Conservation (phyloP, 805 yeast genomes). For the Yamadazyma endophytica region DNA sequence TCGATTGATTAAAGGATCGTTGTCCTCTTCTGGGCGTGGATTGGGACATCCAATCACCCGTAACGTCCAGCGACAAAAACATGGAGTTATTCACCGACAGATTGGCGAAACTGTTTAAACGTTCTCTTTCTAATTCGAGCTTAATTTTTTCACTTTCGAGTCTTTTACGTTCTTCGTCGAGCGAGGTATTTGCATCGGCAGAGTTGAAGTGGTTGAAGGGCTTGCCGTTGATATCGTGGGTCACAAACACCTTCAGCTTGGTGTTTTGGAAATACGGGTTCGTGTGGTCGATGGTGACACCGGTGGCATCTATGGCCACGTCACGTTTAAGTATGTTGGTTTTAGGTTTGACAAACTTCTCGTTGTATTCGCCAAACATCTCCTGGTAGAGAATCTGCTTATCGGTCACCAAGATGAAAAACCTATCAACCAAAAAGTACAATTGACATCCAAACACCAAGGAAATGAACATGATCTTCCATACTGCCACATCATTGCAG, state of each 20-base stretch:
- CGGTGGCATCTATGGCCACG: slow-evolving; percentile 57
- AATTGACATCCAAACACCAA: slow-evolving; percentile 23
- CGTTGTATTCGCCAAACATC: slow-evolving; percentile 57
- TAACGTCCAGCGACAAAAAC: slow-evolving; percentile 3
- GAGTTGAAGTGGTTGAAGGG: slow-evolving; percentile 13
- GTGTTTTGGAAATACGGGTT: slow-evolving; percentile 22
- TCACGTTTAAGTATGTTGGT: slow-evolving; percentile 51
- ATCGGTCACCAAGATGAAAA: slow-evolving; percentile 49
- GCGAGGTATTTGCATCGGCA: slow-evolving; percentile 1
- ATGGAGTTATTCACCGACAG: slow-evolving; percentile 5
- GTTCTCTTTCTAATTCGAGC: slow-evolving; percentile 12
- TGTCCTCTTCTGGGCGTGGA: slow-evolving; percentile 10
- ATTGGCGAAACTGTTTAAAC: slow-evolving; percentile 8
- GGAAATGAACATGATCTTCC: slow-evolving; percentile 26
- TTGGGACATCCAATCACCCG: slow-evolving; percentile 10
- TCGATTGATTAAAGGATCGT: neutral
- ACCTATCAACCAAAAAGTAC: slow-evolving; percentile 41
- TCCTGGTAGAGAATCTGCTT: slow-evolving; percentile 58
- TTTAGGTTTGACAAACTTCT: slow-evolving; percentile 59
- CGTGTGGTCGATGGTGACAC: slow-evolving; percentile 15
- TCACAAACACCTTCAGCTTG: slow-evolving; percentile 42
- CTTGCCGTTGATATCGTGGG: slow-evolving; percentile 46
- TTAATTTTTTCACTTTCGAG: slow-evolving; percentile 11
- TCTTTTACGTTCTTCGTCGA: slow-evolving; percentile 10
- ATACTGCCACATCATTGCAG: slow-evolving; percentile 16